These are phyloP conservation scores for Blastobotrys terrestris DNA, from an alignment of 805 yeast species.

Conservation along the genomic window DNA sequence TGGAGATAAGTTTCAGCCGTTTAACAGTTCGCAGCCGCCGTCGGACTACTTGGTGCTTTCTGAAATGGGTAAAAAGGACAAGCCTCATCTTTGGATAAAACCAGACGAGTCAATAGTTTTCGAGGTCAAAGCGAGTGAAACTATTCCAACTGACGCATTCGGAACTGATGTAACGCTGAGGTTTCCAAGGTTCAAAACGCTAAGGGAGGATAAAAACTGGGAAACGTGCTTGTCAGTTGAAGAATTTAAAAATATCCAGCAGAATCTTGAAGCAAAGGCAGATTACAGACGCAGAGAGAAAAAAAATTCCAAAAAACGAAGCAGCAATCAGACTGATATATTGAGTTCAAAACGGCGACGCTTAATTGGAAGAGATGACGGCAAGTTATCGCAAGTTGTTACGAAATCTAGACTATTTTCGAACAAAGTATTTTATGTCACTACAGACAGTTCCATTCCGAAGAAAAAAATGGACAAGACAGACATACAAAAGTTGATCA, in stretches of 20 bases:
- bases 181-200: constrained; percentile 63
- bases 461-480: constrained; percentile 15
- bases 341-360: constrained; percentile 12
- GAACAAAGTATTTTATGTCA: constrained; percentile 20
- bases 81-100: constrained; percentile 71
- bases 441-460: constrained; percentile 23
- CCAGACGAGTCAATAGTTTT: constrained; percentile 74
- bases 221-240: constrained; percentile 47
- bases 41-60: constrained; percentile 19
- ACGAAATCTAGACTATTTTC: constrained; percentile 17
- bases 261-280: not conserved
- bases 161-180: constrained; percentile 66
- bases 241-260: constrained; percentile 37
- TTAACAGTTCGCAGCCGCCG: constrained; percentile 38
- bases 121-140: constrained; percentile 76
- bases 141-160: constrained; percentile 49
- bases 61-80: constrained; percentile 22
- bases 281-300: constrained; percentile 5
- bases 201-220: constrained; percentile 66
- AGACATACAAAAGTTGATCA: constrained; percentile 20
- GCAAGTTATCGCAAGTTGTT: constrained; percentile 6
- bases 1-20: constrained; percentile 53
- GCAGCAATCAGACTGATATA: no score
- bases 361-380: not conserved
- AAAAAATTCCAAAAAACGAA: constrained; percentile 30